These are phyloP conservation scores for Penicillium sp. DNA, from an alignment of 2,329 filamentous ascomycete genomes.

Conservation along the genomic window DNA sequence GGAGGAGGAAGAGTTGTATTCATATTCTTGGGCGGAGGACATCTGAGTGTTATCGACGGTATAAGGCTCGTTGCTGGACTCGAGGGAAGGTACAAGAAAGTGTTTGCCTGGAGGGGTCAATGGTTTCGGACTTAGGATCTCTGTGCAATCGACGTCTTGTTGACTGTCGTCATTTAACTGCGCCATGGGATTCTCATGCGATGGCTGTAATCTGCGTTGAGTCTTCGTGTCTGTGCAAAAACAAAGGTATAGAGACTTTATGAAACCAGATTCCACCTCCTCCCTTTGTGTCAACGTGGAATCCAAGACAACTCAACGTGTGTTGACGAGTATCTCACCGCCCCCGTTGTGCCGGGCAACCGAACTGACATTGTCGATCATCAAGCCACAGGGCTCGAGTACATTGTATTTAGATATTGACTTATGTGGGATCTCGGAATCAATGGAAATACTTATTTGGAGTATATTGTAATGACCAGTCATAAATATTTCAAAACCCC, in stretches of 20 bases:
- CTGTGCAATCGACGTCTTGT: constrained; percentile 9
- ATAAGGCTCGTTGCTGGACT: constrained; percentile 8
- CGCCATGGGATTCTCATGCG: constrained; percentile 16
- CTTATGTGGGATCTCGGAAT: background rate
- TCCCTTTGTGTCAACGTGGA: constrained; percentile 4
- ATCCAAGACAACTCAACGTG: background rate
- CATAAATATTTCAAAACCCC: background rate
- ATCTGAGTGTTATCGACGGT: constrained; percentile 19
- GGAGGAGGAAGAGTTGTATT: constrained; percentile 36
- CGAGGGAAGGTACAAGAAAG: constrained; percentile 19
- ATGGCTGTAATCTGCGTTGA: background rate
- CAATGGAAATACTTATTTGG: background rate
- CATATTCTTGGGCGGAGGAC: constrained; percentile 23
- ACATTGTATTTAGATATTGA: background rate
- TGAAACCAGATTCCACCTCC: background rate
- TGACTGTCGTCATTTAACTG: constrained; percentile 14
- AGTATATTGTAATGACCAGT: background rate
- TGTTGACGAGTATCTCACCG: constrained; percentile 20
- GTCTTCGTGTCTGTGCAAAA: background rate
- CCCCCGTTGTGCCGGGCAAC: constrained; percentile 20
- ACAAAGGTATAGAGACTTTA: constrained; percentile 1
- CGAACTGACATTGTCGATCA: constrained; percentile 8
- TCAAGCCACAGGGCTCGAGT: background rate
- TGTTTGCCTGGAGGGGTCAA: constrained; percentile 18
- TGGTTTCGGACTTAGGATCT: constrained; percentile 25